Evolutionary conservation across 2,329 filamentous ascomycete species (phyloP).

Genomic region (Xylariaceae sp.): DNA sequence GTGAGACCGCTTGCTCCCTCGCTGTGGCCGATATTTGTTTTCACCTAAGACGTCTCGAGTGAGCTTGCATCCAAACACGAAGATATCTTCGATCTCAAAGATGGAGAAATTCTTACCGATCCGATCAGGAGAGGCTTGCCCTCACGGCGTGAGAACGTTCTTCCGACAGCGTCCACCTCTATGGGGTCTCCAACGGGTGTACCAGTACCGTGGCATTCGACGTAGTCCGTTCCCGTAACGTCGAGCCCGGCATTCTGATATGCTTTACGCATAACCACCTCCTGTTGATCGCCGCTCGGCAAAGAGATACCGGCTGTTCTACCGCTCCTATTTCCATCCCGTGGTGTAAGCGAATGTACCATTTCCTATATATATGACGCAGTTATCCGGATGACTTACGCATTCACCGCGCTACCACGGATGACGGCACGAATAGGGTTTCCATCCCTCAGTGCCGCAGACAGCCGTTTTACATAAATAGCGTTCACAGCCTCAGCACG

Average conservation of each 20-base stretch:
- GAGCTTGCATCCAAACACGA: not conserved
- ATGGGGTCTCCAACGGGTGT: slow-evolving; percentile 24
- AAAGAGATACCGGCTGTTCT: slow-evolving; percentile 1
- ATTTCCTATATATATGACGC: too few species aligned
- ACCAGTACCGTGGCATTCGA: slow-evolving; percentile 29
- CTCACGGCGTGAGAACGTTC: not conserved
- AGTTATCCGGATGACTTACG: not conserved
- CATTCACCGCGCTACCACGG: slow-evolving; percentile 28
- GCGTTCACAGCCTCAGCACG: slow-evolving; percentile 39
- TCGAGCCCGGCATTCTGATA: slow-evolving; percentile 15
- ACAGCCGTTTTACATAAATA: slow-evolving; percentile 38
- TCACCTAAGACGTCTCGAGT: slow-evolving; percentile 2
- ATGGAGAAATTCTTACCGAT: not conserved
- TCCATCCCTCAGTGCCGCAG: slow-evolving; percentile 31
- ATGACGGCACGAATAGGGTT: slow-evolving; percentile 24
- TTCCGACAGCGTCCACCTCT: slow-evolving; percentile 24
- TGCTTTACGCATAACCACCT: not conserved
- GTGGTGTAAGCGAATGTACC: too few species aligned
- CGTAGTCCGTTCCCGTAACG: slow-evolving; percentile 24
- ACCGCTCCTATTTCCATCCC: slow-evolving; percentile 4
- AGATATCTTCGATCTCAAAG: not conserved
- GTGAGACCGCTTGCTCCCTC: slow-evolving; percentile 28
- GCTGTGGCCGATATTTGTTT: slow-evolving; percentile 27
- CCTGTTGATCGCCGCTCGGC: slow-evolving; percentile 36
- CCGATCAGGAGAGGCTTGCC: not conserved